Evolutionary conservation across 495 filamentous ascomycete genomes (phyloP).

Genomic region (Trichocladium antarcticum): DNA sequence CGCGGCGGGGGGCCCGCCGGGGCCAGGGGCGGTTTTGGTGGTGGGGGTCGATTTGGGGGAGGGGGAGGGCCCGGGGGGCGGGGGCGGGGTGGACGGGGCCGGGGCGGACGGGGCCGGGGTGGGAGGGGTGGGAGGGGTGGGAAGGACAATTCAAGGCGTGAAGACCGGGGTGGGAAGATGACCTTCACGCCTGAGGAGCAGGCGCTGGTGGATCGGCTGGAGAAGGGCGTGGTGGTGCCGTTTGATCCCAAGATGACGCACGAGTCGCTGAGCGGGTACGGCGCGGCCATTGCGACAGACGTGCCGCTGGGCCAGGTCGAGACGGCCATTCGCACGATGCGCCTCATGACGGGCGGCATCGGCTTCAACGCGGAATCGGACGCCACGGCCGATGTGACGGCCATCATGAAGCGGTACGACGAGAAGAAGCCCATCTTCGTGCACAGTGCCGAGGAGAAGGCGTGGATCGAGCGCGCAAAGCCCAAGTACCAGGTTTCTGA

Average conservation of each 20-base stretch:
- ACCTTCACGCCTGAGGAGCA: conserved; percentile 13
- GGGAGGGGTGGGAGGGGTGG: not conserved
- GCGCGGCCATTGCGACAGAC: conserved; percentile 24
- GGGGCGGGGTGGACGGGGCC: not conserved
- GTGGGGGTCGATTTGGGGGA: not conserved
- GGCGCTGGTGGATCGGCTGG: conserved; percentile 14
- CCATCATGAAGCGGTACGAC: conserved; percentile 7
- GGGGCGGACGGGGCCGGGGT: not conserved
- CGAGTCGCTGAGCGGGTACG: conserved; percentile 22
- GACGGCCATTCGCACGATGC: conserved; percentile 23
- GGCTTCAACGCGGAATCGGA: conserved; percentile 20
- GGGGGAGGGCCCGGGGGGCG: not conserved
- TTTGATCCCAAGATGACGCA: conserved; percentile 18
- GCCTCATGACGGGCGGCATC: conserved; percentile 21
- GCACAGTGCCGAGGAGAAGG: conserved; percentile 25
- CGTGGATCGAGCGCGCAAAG: conserved; percentile 23
- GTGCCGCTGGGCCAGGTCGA: conserved; percentile 18
- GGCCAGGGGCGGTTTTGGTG: not conserved
- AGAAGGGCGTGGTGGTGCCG: conserved; percentile 21
- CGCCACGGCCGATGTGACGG: conserved; percentile 17
- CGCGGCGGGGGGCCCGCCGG: not conserved
- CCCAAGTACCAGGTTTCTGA: conserved; percentile 8
- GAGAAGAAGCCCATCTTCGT: conserved; percentile 25
- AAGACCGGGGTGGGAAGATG: conserved; percentile 5
- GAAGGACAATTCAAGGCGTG: not conserved